phyloP scores from a whole-genome alignment of 169 alveolate genomes.

The Besnoitia besnoiti region DNA sequence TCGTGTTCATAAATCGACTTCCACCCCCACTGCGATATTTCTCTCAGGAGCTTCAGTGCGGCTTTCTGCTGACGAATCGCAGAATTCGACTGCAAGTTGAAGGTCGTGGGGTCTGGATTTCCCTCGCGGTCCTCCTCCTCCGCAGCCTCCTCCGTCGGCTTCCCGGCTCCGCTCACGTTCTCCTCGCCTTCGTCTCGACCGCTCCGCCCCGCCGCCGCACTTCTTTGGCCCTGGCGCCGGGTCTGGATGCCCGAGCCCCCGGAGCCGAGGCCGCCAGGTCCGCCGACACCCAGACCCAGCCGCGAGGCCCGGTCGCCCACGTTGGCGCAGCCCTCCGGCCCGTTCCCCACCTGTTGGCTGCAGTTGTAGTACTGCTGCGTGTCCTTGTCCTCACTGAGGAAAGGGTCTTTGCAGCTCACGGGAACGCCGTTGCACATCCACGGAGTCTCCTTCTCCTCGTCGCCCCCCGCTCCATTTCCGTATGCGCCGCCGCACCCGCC shows the following conservation, averaged over 20 bases:
- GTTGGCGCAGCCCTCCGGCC: not conserved
- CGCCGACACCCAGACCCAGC: not conserved
- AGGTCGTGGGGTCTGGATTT: not conserved
- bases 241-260: not conserved
- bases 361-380: constrained; percentile 15
- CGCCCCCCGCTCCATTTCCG: not conserved
- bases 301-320: not conserved
- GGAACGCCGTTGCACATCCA: constrained; percentile 9
- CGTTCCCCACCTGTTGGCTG: not conserved
- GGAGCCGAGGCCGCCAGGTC: not conserved
- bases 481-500: not conserved
- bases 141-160: not conserved
- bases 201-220: not conserved
- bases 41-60: not conserved
- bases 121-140: not conserved
- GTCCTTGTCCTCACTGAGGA: not conserved
- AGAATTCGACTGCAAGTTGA: not conserved
- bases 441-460: not conserved
- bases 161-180: not conserved
- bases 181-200: not conserved
- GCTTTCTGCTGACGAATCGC: not conserved
- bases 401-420: not conserved
- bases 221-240: not conserved
- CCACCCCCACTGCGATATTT: constrained; percentile 8
- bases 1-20: not conserved